Conservation (phyloP, 1,139 yeast species). For the Hansenula sp. region DNA sequence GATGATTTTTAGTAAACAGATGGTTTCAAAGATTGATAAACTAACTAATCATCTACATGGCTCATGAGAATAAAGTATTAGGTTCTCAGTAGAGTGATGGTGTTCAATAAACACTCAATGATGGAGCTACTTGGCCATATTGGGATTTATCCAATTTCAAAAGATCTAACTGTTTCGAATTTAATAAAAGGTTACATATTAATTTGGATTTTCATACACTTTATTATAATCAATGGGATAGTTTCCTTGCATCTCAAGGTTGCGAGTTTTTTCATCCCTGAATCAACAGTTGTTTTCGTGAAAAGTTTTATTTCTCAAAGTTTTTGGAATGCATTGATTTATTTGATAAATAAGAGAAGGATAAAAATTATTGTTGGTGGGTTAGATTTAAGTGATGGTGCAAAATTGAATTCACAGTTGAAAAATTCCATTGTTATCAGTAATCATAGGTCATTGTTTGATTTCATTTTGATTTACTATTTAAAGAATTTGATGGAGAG, state of each 20-base stretch:
- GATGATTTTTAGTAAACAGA: no score
- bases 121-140: slow-evolving; percentile 4
- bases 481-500: slow-evolving; percentile 20
- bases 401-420: slow-evolving; percentile 5
- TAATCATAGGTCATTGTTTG: slow-evolving; percentile 25
- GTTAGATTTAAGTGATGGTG: slow-evolving; percentile 12
- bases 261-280: background rate
- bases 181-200: slow-evolving; percentile 4
- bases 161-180: slow-evolving; percentile 1
- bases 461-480: slow-evolving; percentile 24
- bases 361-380: slow-evolving; percentile 22
- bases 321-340: slow-evolving; percentile 16
- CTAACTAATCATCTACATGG: no score
- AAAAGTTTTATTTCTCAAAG: background rate
- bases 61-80: no score
- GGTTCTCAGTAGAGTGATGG: no score
- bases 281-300: background rate
- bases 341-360: slow-evolving; percentile 19
- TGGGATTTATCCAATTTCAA: slow-evolving; percentile 5
- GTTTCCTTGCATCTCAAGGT: background rate
- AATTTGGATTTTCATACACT: background rate
- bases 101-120: background rate
- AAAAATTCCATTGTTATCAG: slow-evolving; percentile 17
- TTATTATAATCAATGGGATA: background rate
- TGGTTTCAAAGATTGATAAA: no score